Base-by-base conservation (phyloP, 2,329 filamentous ascomycete species). In the Colletotrichum tabaci region DNA sequence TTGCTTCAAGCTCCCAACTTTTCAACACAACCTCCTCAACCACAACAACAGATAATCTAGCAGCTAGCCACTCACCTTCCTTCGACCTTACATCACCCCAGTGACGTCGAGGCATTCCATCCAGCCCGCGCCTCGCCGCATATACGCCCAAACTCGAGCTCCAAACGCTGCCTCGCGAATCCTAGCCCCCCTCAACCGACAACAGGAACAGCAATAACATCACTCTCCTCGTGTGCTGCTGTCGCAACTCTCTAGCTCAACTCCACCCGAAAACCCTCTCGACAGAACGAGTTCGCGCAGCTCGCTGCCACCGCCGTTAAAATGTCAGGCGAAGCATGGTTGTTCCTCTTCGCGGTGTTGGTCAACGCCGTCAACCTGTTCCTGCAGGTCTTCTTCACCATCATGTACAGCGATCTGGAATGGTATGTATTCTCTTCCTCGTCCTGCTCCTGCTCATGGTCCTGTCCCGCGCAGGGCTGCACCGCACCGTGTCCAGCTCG, bases 291-390 rank as follows among this genome's bases (percentile, higher is more conserved):
- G 30, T 57, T 61, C 70, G 65, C 60, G 65, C 69, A 64, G 52
- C 58, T 64, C 53, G 60, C 53, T 64, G 66, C 69, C 53, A 46
- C 44, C 74, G 71, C 74, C 67, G 73, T 75, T 80, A 86, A 79
- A 76, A 98, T 98, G 95, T 98, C 95, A 80, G 95, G 95, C 84
- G 95, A 98, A 90, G 95, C 95, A 83, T 98, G 96, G 96, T 88
- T 99, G 83, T 99, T 97, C 88, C 92, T 99, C 79, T 89, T 99
- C 85, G 92, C 96, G 86, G 97, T 99, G 84, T 90, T 99, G 83
- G 97, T 99, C 88, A 99, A 99, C 88, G 96, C 96, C 87, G 95
- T 99, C 91, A 99, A 99, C 89, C 90, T 99, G 81, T 99, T 99
- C 86, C 90, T 99, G 70, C 97, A 99, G 87, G 96, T 99, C 79